Evolutionary conservation across 2,329 filamentous ascomycete genomes (phyloP).

Genomic region (Intubia oerlemansii): DNA sequence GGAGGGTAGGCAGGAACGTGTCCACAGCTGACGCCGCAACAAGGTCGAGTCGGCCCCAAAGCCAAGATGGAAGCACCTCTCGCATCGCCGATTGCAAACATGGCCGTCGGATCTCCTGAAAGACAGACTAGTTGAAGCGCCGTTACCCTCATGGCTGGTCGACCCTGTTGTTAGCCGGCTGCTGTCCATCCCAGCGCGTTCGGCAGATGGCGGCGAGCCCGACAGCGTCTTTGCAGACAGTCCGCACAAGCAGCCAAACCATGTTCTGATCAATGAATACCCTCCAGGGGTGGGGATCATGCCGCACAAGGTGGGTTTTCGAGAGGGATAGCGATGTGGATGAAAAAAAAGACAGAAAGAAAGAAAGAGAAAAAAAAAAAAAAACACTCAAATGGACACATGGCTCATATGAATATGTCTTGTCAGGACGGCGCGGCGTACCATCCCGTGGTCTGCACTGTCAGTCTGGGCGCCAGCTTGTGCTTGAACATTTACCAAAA

Average conservation of each 20-base stretch:
- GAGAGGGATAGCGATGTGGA: too few relatives aligned
- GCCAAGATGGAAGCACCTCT: slow-evolving; percentile 67
- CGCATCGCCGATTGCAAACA: slow-evolving; percentile 76
- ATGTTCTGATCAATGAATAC: slow-evolving; percentile 90
- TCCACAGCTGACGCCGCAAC: background rate
- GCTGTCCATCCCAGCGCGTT: slow-evolving; percentile 22
- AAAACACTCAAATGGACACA: background rate
- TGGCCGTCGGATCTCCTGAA: slow-evolving; percentile 70
- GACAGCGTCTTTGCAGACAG: slow-evolving; percentile 32
- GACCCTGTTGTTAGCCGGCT: slow-evolving; percentile 45
- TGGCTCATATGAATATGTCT: too few relatives aligned
- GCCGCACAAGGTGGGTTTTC: slow-evolving; percentile 47
- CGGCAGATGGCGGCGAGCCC: slow-evolving; percentile 2
- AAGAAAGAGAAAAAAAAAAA: background rate
- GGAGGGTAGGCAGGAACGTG: background rate
- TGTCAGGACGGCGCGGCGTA: slow-evolving; percentile 75
- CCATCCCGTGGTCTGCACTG: slow-evolving; percentile 69
- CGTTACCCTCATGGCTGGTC: slow-evolving; percentile 56
- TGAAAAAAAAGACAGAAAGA: too few relatives aligned
- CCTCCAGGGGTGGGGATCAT: slow-evolving; percentile 79
- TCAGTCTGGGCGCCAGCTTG: slow-evolving; percentile 60
- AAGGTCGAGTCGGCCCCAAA: slow-evolving; percentile 42
- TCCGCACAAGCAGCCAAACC: slow-evolving; percentile 62
- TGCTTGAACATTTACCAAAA: slow-evolving; percentile 58
- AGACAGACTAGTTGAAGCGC: slow-evolving; percentile 52